Percentiles rank a stretch among this genome's conserved stretches.
Conservation (phyloP, 345 rosid genomes). For the Cochlearia excelsa region DNA sequence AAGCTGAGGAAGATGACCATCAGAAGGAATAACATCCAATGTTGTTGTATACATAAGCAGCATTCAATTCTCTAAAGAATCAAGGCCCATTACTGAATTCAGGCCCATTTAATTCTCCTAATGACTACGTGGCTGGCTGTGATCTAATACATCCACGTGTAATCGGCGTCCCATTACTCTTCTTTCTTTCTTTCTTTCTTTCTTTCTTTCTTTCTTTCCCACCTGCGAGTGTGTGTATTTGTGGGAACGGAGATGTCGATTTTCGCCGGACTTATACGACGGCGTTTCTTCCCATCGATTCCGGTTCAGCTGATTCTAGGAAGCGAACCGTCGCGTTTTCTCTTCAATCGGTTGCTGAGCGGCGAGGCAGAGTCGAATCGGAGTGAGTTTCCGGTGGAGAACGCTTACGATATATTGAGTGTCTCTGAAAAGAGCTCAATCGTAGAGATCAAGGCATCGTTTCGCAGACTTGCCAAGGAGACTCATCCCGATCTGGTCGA, state of each 20-base stretch:
- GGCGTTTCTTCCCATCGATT: conserved; percentile 27
- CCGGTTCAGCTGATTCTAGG: conserved; percentile 25
- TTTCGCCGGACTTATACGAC: conserved; percentile 36
- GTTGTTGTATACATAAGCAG: conserved; percentile 51
- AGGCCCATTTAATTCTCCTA: too few relatives aligned
- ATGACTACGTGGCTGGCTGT: too few relatives aligned
- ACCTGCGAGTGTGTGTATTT: neutral
- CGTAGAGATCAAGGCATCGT: conserved; percentile 82
- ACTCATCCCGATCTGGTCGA: conserved; percentile 84
- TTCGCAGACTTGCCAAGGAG: conserved; percentile 76
- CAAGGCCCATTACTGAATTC: too few relatives aligned
- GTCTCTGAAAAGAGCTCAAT: conserved; percentile 66
- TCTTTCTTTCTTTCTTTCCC: neutral
- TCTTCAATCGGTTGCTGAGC: conserved; percentile 44
- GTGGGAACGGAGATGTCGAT: conserved; percentile 30
- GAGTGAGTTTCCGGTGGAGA: conserved; percentile 54
- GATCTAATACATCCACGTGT: too few relatives aligned
- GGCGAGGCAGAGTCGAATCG: conserved; percentile 46
- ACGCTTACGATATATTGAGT: conserved; percentile 72
- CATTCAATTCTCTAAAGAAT: too few relatives aligned
- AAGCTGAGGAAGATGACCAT: conserved; percentile 92
- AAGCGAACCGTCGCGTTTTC: conserved; percentile 6
- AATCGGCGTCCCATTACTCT: too few relatives aligned
- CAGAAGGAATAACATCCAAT: conserved; percentile 76
- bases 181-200: neutral